Evolutionary conservation across 805 yeast species (phyloP).

Genomic region (Sugiyamaella valdiviana): DNA sequence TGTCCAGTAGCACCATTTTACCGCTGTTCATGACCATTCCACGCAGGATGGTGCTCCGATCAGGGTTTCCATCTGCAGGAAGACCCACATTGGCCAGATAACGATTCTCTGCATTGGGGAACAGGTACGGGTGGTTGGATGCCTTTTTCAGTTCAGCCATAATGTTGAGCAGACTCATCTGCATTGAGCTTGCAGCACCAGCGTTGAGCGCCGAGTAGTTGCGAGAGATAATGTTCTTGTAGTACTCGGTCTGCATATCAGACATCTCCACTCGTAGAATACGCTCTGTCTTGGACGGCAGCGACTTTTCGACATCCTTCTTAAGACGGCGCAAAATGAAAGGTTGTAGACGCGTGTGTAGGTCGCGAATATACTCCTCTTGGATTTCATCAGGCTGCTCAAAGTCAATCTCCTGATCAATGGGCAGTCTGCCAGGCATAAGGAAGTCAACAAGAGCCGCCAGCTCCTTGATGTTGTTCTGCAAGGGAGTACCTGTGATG

Average conservation of each 20-base stretch:
- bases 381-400: constrained; percentile 83
- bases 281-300: constrained; percentile 93
- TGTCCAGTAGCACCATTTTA: constrained; percentile 93
- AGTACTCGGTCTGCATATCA: constrained; percentile 91
- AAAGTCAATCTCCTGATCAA: constrained; percentile 93
- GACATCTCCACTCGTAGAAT: constrained; percentile 92
- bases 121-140: constrained; percentile 92
- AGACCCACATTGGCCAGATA: constrained; percentile 45
- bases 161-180: constrained; percentile 77
- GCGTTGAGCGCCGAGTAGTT: constrained; percentile 88
- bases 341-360: constrained; percentile 83
- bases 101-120: constrained; percentile 85
- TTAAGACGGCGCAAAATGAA: constrained; percentile 88
- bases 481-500: constrained; percentile 97
- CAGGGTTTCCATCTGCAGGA: constrained; percentile 1
- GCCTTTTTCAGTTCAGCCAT: constrained; percentile 97
- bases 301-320: constrained; percentile 94
- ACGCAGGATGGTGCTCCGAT: constrained; percentile 70
- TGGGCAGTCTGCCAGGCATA: constrained; percentile 89
- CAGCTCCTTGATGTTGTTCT: constrained; percentile 88
- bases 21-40: constrained; percentile 98
- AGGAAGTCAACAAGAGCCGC: constrained; percentile 92
- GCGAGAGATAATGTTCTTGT: constrained; percentile 85
- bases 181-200: constrained; percentile 69
- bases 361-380: constrained; percentile 78